Base-by-base conservation (phyloP, 768 basidiomycete genomes). In the Collybia sordida region DNA sequence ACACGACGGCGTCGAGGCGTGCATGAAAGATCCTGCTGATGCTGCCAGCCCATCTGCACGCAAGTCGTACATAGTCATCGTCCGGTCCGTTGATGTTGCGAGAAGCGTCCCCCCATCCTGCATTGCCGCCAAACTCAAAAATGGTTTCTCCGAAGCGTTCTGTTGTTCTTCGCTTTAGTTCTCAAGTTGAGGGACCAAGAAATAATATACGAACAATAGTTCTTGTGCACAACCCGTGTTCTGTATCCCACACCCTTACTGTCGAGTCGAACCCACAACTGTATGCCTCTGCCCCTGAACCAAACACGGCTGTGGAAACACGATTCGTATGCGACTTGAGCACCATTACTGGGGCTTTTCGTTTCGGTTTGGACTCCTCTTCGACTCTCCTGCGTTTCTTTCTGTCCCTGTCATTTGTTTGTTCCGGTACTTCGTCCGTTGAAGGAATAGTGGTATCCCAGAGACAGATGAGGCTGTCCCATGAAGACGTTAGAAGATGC, bases 181-280 rank as follows among this genome's bases (percentile, higher is more conserved):
- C 23, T 17, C 7, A 49, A 28, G 35, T 18, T 46, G 17, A 18
- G 47, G 2, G 25, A 25, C 17, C n/a, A n/a, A 49, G 9, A 51
- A 27, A 41, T 56, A 47, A 9, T 8, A 38, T 18, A 72, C 85
- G 52, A 55, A 91, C 89, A 39, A 90, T 82, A 0, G 88, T 90
- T 38, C 78, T 64, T 0, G 76, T 72, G 51, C 88, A 93, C 4
- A 91, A 68, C 2, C 88, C 92, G 34, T 73, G 78, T 57, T 91
- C 88, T 3, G 87, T 73, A 60, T 97, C 93, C 96, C 96, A 99
- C 2, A 77, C 72, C 19, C 93, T 77, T 4, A 98, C 83, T 0
- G 92, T 92, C 23, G 94, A 96, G 67, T 97, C 95, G 62, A 92
- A 91, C 0, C 91, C 90, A 60, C 86, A 87, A 57, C 89, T 92